These are phyloP conservation scores for Tulasnella sp. DNA, from an alignment of 768 basidiomycete species.

Conservation along the genomic window DNA sequence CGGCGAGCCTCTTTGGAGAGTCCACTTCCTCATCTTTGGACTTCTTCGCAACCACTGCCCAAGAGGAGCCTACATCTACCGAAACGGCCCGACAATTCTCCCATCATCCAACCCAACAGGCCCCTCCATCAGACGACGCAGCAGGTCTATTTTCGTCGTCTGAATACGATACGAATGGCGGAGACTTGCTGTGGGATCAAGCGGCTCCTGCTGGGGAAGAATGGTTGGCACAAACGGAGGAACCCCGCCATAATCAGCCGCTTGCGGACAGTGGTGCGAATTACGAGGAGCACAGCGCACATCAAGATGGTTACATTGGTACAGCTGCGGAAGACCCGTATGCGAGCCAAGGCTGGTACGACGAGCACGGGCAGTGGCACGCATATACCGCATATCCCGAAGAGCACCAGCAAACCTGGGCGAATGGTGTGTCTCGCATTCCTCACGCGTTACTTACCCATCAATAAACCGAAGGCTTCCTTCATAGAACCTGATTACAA, in stretches of 20 bases:
- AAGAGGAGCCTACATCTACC: slow-evolving; percentile 5
- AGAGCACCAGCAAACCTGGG: slow-evolving; percentile 9
- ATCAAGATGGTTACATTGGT: slow-evolving; percentile 14
- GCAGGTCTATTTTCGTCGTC: slow-evolving; percentile 6
- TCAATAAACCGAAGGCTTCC: neutral
- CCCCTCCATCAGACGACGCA: slow-evolving; percentile 1
- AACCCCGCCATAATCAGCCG: neutral
- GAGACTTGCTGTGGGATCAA: slow-evolving; percentile 7
- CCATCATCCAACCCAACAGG: neutral
- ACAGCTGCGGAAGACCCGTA: slow-evolving; percentile 10
- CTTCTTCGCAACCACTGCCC: slow-evolving; percentile 48
- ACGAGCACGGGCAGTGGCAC: slow-evolving; percentile 24
- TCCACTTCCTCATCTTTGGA: slow-evolving; percentile 46
- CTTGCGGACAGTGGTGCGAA: neutral
- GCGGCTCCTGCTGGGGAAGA: neutral
- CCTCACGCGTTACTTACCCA: neutral
- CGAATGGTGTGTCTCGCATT: neutral
- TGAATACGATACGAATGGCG: neutral
- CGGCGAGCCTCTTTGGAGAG: slow-evolving; percentile 68
- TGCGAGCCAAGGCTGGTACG: slow-evolving; percentile 27
- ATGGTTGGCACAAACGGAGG: slow-evolving; percentile 1
- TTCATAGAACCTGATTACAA: neutral
- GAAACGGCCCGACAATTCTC: slow-evolving; percentile 5
- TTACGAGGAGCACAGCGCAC: slow-evolving; percentile 17
- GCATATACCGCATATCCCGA: slow-evolving; percentile 17